Percentiles rank a stretch among this genome's conserved stretches.
These are phyloP conservation scores for Malus hybrid DNA, from an alignment of 331 rosid species.

Conservation along the genomic window DNA sequence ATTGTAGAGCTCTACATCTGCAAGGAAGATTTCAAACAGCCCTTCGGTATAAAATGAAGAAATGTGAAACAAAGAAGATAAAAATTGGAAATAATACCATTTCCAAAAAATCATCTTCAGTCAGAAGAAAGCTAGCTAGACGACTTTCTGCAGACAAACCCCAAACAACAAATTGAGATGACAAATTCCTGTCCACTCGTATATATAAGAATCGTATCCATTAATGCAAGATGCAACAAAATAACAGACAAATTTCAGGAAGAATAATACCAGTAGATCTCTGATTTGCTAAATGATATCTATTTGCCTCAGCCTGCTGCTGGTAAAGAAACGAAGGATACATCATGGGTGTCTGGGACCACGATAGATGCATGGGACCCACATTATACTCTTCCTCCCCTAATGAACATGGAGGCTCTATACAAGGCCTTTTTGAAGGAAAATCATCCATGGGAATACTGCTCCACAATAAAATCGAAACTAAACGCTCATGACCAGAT, in stretches of 20 bases:
- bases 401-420: slow-evolving; percentile 31
- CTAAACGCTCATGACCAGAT: neutral
- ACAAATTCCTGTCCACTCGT: slow-evolving; percentile 26
- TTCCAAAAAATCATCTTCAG: slow-evolving; percentile 64
- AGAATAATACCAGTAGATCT: slow-evolving; percentile 26
- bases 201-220: slow-evolving; percentile 17
- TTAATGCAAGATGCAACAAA: slow-evolving; percentile 19
- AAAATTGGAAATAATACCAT: slow-evolving; percentile 30
- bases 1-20: neutral
- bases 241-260: slow-evolving; percentile 19
- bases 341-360: slow-evolving; percentile 43
- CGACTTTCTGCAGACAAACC: slow-evolving; percentile 40
- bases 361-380: slow-evolving; percentile 27
- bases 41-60: neutral
- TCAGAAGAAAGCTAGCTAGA: slow-evolving; percentile 35
- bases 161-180: slow-evolving; percentile 38
- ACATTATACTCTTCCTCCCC: slow-evolving; percentile 35
- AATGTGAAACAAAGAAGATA: neutral
- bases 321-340: slow-evolving; percentile 37
- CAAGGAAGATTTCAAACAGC: neutral
- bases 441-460: slow-evolving; percentile 31
- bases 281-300: slow-evolving; percentile 33
- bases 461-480: slow-evolving; percentile 18
- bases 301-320: slow-evolving; percentile 33
- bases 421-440: slow-evolving; percentile 33